These are phyloP conservation scores for Lunularia cruciata DNA, from an alignment of 225 moss, liverwort and hornwort genomes.

Conservation along the genomic window DNA sequence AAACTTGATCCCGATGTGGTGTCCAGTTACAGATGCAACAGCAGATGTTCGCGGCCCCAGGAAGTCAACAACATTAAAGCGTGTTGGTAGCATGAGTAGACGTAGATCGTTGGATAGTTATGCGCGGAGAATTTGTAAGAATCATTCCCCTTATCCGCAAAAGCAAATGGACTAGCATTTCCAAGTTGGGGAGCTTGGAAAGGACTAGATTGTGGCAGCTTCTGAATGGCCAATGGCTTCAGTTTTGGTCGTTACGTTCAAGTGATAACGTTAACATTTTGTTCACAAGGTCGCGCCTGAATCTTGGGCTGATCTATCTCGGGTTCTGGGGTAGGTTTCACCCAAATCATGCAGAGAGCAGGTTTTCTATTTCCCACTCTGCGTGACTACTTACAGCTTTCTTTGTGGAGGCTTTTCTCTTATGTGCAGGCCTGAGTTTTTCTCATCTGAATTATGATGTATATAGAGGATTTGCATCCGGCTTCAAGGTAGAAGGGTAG, in stretches of 20 bases:
- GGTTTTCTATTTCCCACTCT: not conserved
- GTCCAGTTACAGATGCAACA: slow-evolving; percentile 54
- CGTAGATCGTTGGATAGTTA: not conserved
- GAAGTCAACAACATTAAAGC: slow-evolving; percentile 69
- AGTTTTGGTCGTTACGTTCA: not conserved
- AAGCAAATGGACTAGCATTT: slow-evolving; percentile 34
- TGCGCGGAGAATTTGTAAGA: slow-evolving; percentile 35
- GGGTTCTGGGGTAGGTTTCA: not conserved
- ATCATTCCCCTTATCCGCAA: slow-evolving; percentile 30
- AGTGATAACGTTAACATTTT: not conserved
- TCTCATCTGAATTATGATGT: not conserved
- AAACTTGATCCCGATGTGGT: not conserved
- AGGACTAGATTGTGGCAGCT: slow-evolving; percentile 14
- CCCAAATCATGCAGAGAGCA: not conserved
- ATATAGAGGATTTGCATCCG: slow-evolving; percentile 9
- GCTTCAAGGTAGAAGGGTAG: not conserved
- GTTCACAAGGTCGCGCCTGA: not conserved
- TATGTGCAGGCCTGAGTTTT: not conserved
- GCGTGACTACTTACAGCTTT: not conserved
- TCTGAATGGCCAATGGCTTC: slow-evolving; percentile 13
- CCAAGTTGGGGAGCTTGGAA: slow-evolving; percentile 46
- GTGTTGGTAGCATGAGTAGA: not conserved
- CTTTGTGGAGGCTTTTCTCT: not conserved
- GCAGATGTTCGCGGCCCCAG: slow-evolving; percentile 53
- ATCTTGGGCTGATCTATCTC: not conserved